Percentiles rank a stretch among this genome's conserved stretches.
Evolutionary conservation across 1,284 basidiomycete genomes (phyloP).

Genomic region (Tranzscheliella williamsii): DNA sequence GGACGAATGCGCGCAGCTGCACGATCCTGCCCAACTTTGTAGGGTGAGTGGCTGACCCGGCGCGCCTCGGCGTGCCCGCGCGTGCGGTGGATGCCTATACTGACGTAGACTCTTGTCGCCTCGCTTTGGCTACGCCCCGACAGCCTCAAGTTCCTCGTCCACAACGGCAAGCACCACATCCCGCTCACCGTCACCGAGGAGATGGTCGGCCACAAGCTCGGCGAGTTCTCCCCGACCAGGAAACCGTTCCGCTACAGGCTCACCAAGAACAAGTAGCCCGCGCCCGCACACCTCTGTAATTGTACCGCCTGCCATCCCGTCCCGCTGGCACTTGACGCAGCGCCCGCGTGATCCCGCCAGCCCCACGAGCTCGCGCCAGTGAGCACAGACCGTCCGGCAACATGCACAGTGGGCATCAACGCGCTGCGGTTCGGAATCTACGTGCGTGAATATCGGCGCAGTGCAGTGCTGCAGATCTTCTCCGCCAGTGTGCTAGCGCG

Average conservation of each 20-base stretch:
- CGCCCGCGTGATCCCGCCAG: too few species aligned
- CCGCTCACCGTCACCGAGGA: conserved; percentile 88
- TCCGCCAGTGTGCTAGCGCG: too few species aligned
- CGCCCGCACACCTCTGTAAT: background rate
- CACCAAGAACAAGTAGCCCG: conserved; percentile 49
- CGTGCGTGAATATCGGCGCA: too few species aligned
- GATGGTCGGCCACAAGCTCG: conserved; percentile 97
- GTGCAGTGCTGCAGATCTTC: too few species aligned
- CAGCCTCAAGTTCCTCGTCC: conserved; percentile 79
- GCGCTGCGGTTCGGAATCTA: too few species aligned
- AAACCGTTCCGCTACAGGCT: conserved; percentile 64
- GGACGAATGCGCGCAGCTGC: conserved; percentile 84
- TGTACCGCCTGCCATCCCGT: background rate
- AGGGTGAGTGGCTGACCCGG: conserved; percentile 35
- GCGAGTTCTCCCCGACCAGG: conserved; percentile 88
- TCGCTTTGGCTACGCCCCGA: too few species aligned
- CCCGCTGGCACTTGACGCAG: background rate
- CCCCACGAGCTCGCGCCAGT: too few species aligned
- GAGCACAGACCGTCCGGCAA: too few species aligned
- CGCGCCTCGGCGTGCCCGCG: too few species aligned
- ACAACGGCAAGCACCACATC: conserved; percentile 89
- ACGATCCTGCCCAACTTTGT: conserved; percentile 77
- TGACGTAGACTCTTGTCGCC: too few species aligned
- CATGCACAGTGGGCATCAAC: too few species aligned
- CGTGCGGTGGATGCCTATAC: too few species aligned